Evolutionary conservation across 169 alveolate genomes (phyloP).

Genomic region (Eimeria tenella): DNA sequence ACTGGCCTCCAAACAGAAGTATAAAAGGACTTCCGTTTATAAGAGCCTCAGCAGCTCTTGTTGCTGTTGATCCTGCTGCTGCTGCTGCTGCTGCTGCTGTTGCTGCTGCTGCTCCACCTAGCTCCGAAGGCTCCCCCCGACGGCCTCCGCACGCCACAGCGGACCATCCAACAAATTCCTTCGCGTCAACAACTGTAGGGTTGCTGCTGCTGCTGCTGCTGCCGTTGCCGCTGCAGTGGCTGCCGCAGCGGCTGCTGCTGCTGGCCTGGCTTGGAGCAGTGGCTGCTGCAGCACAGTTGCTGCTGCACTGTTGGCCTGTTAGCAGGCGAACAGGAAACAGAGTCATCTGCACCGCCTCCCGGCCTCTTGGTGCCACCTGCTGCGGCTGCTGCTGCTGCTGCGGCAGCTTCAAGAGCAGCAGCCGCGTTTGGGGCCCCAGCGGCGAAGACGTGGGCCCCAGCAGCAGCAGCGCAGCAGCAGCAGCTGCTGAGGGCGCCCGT

Average conservation of each 20-base stretch:
- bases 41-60: background rate
- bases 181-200: conserved; percentile 15
- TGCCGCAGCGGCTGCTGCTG: conserved; percentile 17
- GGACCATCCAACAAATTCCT: conserved; percentile 52
- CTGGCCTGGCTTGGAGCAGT: background rate
- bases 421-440: conserved; percentile 40
- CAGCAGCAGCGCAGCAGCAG: conserved; percentile 50
- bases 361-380: background rate
- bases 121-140: background rate
- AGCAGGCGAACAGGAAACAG: conserved; percentile 9
- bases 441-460: conserved; percentile 48
- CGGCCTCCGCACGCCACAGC: conserved; percentile 65
- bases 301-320: background rate
- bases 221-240: background rate
- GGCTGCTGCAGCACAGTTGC: background rate
- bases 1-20: conserved; percentile 35
- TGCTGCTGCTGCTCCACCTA: conserved; percentile 2
- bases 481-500: background rate
- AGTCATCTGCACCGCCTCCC: conserved; percentile 21
- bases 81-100: conserved; percentile 38
- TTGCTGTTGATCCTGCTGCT: background rate
- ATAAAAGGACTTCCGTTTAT: conserved; percentile 13
- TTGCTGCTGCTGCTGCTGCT: conserved; percentile 48
- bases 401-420: conserved; percentile 45
- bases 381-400: conserved; percentile 61